Evolutionary conservation across 2,329 filamentous ascomycete species (phyloP), one percentile per base, ranked within the genome.

Genomic region (Tolypocladium tundrense): DNA sequence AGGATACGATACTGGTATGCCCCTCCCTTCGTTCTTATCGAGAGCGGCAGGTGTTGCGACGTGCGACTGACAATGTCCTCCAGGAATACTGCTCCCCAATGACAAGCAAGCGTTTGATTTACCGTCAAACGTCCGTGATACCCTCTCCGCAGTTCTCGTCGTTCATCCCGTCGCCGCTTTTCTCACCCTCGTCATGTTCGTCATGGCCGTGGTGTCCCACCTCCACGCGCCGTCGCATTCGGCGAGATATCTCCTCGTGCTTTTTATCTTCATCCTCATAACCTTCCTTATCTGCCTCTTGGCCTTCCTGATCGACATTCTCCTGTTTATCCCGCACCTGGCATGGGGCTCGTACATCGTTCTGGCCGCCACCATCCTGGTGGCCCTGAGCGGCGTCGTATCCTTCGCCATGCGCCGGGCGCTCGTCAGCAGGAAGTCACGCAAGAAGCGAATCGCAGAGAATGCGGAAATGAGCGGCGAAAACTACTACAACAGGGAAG

Each of bases 401-500:
- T 92, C 91, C 10, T 99, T 92, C 70, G 91, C 91, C 27, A 97
- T 97, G 91, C 88, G 94, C 62, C 86, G 93, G 60, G 95, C 92
- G 2, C 78, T 97, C 58, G 90, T 97, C 60, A 90, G 90, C 72
- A 85, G 93, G 66, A 97, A 97, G 76, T 90, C 92, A n/a, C 84
- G 92, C 61, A 92, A 94, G 79, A 90, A 87, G 77, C 85, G 91
- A 52, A 95, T 97, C 69, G 91, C 86, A 2, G 89, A 95, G 72
- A 96, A 97, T 69, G 90, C 92, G 9, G 92, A 97, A 70, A 97
- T 97, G 92, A 97, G 90, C 70, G 93, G 93, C 35, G 86, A 94
- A 67, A 94, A 92, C 68, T 97, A 88, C 70, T 97, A 95, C 73
- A 88, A 87, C 66, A 81, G 87, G 59, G 84, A 88, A 72, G 80